A percentile compares a stretch with the other conserved stretches of the same genome.
phyloP scores from a whole-genome alignment of 169 alveolate species.

The Eimeria nieschulzi region DNA sequence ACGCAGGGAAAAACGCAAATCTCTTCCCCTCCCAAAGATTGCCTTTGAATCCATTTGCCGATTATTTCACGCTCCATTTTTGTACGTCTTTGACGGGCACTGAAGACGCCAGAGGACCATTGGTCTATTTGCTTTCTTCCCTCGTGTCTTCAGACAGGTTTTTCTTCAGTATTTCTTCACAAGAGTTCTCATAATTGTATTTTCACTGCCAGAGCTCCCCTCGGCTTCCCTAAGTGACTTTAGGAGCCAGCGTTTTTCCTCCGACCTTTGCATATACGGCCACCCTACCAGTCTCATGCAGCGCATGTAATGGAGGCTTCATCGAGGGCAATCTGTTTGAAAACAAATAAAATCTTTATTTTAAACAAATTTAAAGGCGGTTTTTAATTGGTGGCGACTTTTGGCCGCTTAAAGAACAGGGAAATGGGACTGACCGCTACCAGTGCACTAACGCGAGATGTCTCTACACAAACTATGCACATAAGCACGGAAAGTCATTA shows the following conservation, averaged over 20 bases:
- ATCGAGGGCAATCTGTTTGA: too few species aligned
- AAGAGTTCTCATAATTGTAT: not conserved
- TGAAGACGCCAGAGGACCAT: too few species aligned
- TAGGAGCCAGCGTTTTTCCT: not conserved
- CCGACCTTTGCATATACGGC: not conserved
- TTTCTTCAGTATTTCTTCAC: not conserved
- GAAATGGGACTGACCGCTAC: too few species aligned
- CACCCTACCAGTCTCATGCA: not conserved
- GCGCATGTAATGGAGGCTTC: too few species aligned
- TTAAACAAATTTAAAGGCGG: too few species aligned
- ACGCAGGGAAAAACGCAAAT: not conserved
- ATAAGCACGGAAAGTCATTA: too few species aligned
- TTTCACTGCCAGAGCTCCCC: not conserved
- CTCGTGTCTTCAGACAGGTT: not conserved
- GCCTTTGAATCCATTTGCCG: not conserved
- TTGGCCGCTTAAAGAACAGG: too few species aligned
- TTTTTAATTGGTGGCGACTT: too few species aligned
- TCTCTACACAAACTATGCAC: too few species aligned
- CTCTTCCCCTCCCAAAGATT: not conserved
- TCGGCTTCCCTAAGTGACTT: too few species aligned
- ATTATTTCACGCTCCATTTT: not conserved
- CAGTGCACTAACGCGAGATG: too few species aligned
- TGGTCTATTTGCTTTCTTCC: not conserved
- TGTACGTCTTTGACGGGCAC: not conserved
- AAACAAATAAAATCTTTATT: too few species aligned